Evolutionary conservation across 345 rosid genomes (phyloP).

Genomic region (Psidium guajava): DNA sequence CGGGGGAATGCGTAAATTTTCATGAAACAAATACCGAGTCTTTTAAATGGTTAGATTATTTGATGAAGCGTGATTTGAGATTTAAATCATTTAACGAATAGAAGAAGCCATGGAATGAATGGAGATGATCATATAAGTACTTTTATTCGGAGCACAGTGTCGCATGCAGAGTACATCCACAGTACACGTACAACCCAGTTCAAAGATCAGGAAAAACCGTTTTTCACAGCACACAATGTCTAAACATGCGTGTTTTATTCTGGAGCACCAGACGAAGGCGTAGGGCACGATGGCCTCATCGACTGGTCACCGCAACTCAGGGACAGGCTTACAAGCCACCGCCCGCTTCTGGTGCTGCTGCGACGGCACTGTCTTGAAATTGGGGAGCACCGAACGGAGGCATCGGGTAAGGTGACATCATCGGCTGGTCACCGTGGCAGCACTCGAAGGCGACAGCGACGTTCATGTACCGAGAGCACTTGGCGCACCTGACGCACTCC

Average conservation of each 20-base stretch:
- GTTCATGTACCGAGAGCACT: not conserved
- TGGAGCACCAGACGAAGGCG: not conserved
- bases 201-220: not conserved
- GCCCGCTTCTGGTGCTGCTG: not conserved
- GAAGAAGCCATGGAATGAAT: not conserved
- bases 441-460: not conserved
- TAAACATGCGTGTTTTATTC: not conserved
- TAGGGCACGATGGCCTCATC: not conserved
- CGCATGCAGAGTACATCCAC: not conserved
- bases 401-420: not conserved
- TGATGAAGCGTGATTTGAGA: not conserved
- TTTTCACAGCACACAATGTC: not conserved
- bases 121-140: not conserved
- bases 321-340: no score
- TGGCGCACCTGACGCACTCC: not conserved
- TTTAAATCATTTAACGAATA: not conserved
- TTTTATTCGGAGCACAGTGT: not conserved
- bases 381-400: no score
- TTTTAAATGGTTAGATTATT: not conserved
- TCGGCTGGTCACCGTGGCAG: not conserved
- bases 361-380: not conserved
- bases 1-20: not conserved
- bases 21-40: not conserved
- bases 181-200: not conserved
- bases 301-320: no score